Conservation (phyloP, 108 stramenopile genomes). For the Cyclostephanos invisitatus region DNA sequence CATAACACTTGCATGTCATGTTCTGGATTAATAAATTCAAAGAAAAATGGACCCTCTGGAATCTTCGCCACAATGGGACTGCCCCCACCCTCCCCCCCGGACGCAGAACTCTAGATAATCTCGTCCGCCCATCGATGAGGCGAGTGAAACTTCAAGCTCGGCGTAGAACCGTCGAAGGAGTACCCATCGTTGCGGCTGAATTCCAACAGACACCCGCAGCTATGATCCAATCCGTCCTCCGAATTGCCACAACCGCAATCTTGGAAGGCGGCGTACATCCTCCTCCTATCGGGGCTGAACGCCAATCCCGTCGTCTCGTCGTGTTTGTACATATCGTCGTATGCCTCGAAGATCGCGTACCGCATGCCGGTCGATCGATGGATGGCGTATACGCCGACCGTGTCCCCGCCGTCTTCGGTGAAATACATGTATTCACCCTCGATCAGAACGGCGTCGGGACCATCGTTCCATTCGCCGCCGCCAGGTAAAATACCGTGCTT, state of each 20-base stretch:
- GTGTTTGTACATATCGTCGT: neutral
- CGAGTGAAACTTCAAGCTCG: constrained; percentile 28
- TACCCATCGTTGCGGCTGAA: constrained; percentile 40
- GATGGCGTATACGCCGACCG: constrained; percentile 48
- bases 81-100: constrained; percentile 51
- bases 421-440: constrained; percentile 49
- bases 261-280: constrained; percentile 65
- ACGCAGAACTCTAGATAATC: constrained; percentile 16
- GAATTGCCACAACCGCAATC: constrained; percentile 16
- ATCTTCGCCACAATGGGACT: constrained; percentile 45
- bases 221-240: neutral
- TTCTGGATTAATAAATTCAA: constrained; percentile 39
- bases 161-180: constrained; percentile 39
- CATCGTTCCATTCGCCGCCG: constrained; percentile 33
- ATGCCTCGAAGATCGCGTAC: constrained; percentile 43
- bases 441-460: constrained; percentile 34
- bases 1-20: constrained; percentile 27
- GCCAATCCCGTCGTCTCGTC: constrained; percentile 65
- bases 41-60: constrained; percentile 54
- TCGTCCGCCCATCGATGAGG: neutral
- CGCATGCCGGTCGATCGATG: constrained; percentile 34
- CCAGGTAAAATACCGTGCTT: constrained; percentile 4
- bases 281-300: constrained; percentile 57
- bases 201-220: constrained; percentile 24
- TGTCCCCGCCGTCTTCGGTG: constrained; percentile 51